Base-by-base conservation (phyloP, 108 stramenopile species). In the Nannochloropsis gaditana region DNA sequence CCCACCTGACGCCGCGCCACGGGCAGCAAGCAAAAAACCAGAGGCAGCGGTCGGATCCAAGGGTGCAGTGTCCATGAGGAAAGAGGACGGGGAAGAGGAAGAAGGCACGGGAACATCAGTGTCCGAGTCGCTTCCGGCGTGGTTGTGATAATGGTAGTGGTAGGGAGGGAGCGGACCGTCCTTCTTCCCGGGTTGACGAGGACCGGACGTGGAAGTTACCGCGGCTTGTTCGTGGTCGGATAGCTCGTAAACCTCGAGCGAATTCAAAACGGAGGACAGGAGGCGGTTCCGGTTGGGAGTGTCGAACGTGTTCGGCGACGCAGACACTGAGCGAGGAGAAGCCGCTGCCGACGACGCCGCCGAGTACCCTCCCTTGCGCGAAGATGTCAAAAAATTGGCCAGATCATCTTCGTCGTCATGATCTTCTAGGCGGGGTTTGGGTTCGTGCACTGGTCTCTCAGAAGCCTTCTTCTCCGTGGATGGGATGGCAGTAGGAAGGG, bases 181-280 rank as follows among this genome's bases (percentile, higher is more conserved):
- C n/a, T 73, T 73, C 19, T n/a, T 73, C 59, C 59, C 19, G n/a
- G 19, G 15, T 15, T n/a, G 59, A n/a, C 59, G 15, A 5, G 59
- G 59, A 15, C 19, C 15, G n/a, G 59, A 73, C 4, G 8, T 73
- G 59, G 59, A n/a, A 3, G 59, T n/a, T n/a, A n/a, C 59, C 15
- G 59, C 59, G 19, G 59, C 19, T 73, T 73, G 59, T n/a, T 73
- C 59, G 59, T 73, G 59, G 59, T 73, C 59, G 19, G 59, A 73
- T 6, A 73, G n/a, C n/a, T 73, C 59, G 59, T 73, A 73, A 15
- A 2, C 59, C 6, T 73, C 59, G 4, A 73, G n/a, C 19, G 59
- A 73, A 73, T 73, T 15, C 59, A 73, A 73, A n/a, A 73, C 59
- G 59, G 59, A 73, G 59, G 59, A n/a, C n/a, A 73, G n/a, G 19